Conservation (phyloP, 495 filamentous ascomycete genomes). For the Hypoxylon lenormandii region DNA sequence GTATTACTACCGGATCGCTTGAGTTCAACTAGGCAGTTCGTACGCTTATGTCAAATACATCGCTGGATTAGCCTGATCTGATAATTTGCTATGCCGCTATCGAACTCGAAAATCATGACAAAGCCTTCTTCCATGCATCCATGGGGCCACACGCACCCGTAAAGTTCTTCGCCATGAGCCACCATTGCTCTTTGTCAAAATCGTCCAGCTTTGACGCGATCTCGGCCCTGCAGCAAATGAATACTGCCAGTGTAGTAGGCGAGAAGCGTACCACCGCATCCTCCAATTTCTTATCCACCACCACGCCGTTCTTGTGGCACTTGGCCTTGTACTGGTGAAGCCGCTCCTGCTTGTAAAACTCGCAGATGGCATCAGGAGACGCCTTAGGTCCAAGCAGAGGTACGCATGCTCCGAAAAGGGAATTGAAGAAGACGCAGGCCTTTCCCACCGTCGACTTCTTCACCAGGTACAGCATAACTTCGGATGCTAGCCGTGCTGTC, state of each 20-base stretch:
- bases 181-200: conserved; percentile 1
- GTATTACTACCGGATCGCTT: no score
- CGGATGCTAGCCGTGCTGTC: conserved; percentile 8
- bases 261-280: neutral
- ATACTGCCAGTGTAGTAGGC: neutral
- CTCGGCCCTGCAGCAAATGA: neutral
- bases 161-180: neutral
- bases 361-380: conserved; percentile 1
- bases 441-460: neutral
- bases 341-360: neutral
- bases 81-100: no score
- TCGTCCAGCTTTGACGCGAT: neutral
- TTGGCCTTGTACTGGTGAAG: no score
- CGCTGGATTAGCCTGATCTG: no score
- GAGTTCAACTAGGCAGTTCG: no score
- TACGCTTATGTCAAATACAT: no score
- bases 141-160: no score
- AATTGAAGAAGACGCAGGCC: neutral
- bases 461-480: neutral
- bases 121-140: no score
- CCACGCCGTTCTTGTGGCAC: no score
- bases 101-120: no score
- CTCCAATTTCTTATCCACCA: neutral
- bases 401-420: conserved; percentile 1
- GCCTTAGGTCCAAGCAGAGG: conserved; percentile 7